These are phyloP conservation scores for Pisolithus thermaeus DNA, from an alignment of 1,284 basidiomycete genomes.

Conservation along the genomic window DNA sequence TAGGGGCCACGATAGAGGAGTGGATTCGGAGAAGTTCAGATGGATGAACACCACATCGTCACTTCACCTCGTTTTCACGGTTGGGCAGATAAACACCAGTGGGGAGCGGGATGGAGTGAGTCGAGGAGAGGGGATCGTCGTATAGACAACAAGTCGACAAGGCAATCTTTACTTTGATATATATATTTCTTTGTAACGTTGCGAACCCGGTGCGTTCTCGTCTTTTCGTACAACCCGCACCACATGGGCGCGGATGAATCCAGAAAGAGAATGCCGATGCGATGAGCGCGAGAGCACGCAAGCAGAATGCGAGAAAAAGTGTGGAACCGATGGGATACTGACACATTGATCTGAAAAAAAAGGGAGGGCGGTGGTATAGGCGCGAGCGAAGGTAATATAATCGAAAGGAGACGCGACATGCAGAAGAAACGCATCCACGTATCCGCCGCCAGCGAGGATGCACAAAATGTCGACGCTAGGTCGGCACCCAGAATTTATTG, in stretches of 20 bases:
- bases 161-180: slow-evolving; percentile 11
- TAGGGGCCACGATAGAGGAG: slow-evolving; percentile 42
- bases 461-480: slow-evolving; percentile 42
- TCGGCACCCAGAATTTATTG: slow-evolving; percentile 29
- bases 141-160: slow-evolving; percentile 32
- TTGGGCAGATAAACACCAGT: background rate
- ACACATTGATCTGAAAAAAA: slow-evolving; percentile 30
- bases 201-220: slow-evolving; percentile 16
- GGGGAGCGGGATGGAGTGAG: slow-evolving; percentile 22
- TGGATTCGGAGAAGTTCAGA: slow-evolving; percentile 6
- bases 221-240: slow-evolving; percentile 32
- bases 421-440: slow-evolving; percentile 12
- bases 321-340: slow-evolving; percentile 35
- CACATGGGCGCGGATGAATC: slow-evolving; percentile 15
- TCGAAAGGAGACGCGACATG: slow-evolving; percentile 6
- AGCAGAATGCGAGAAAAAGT: slow-evolving; percentile 28
- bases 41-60: no score
- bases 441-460: slow-evolving; percentile 31
- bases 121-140: slow-evolving; percentile 19
- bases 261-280: slow-evolving; percentile 32
- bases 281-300: slow-evolving; percentile 40
- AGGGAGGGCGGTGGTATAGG: slow-evolving; percentile 18
- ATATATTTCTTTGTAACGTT: slow-evolving; percentile 22
- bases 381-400: slow-evolving; percentile 9
- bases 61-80: no score